These are phyloP conservation scores for Kalanchoe fedtschenkoi DNA, from an alignment of 164 flowering plant species.

Conservation along the genomic window DNA sequence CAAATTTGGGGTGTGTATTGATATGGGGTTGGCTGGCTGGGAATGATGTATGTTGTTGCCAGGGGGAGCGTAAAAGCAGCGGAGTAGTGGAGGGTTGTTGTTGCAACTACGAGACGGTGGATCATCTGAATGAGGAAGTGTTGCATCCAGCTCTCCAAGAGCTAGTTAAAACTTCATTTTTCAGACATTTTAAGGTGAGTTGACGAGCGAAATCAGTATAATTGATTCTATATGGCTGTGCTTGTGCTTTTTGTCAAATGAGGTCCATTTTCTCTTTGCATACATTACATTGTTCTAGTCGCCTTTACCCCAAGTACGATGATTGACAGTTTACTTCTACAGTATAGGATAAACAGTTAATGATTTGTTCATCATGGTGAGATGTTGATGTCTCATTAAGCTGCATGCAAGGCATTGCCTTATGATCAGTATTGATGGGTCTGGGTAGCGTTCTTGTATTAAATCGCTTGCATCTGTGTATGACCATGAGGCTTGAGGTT, in stretches of 20 bases:
- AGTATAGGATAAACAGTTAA: neutral
- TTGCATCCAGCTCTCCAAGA: constrained; percentile 77
- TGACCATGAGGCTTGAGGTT: neutral
- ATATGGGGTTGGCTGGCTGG: neutral
- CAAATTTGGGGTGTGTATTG: neutral
- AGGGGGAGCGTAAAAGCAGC: constrained; percentile 53
- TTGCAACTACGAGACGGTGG: constrained; percentile 86
- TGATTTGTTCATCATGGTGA: neutral
- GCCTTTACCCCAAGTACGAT: neutral
- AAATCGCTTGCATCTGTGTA: neutral
- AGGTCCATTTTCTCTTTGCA: too few species aligned
- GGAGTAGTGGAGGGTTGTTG: constrained; percentile 93
- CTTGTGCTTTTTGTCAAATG: neutral
- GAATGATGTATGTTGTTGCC: constrained; percentile 8
- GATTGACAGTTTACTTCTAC: neutral
- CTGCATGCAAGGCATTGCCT: neutral
- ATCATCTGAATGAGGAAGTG: constrained; percentile 56
- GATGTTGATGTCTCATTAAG: neutral
- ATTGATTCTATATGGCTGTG: neutral
- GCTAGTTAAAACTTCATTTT: constrained; percentile 76
- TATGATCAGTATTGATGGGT: neutral
- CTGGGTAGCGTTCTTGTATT: neutral
- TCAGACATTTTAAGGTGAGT: constrained; percentile 82
- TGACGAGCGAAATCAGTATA: neutral
- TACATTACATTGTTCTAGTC: too few species aligned